phyloP scores from a whole-genome alignment of 1,284 basidiomycete genomes.

The Dichomitus squalens region DNA sequence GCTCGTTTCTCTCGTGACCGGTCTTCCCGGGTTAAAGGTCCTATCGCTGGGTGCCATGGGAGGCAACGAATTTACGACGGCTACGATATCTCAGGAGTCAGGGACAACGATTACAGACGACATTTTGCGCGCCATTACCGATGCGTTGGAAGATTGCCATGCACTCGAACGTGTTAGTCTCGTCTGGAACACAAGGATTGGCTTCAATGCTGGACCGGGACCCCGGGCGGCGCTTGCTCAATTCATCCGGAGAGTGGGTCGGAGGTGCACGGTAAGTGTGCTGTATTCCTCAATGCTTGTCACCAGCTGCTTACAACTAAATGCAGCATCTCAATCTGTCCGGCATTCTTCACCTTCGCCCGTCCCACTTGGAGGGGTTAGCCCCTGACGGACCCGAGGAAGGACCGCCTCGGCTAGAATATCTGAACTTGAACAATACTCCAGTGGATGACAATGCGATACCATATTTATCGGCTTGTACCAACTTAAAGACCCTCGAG shows the following conservation, averaged over 20 bases:
- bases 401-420: conserved; percentile 41
- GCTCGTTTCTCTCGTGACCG: conserved; percentile 42
- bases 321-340: conserved; percentile 51
- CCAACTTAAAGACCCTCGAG: conserved; percentile 47
- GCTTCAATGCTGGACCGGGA: conserved; percentile 35
- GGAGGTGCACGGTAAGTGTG: conserved; percentile 56
- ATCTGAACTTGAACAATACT: conserved; percentile 63
- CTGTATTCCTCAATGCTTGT: not conserved
- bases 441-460: conserved; percentile 58
- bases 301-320: not conserved
- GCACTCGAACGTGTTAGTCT: conserved; percentile 56
- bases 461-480: conserved; percentile 55
- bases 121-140: conserved; percentile 47
- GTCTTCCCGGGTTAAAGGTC: conserved; percentile 45
- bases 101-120: conserved; percentile 60
- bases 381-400: conserved; percentile 37
- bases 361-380: conserved; percentile 53
- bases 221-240: conserved; percentile 42
- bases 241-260: conserved; percentile 56
- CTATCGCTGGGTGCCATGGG: conserved; percentile 67
- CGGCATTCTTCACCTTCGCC: conserved; percentile 52
- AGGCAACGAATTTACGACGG: conserved; percentile 45
- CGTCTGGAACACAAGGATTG: conserved; percentile 64
- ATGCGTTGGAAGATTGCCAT: conserved; percentile 38
- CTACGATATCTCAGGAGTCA: conserved; percentile 46